phyloP scores from a whole-genome alignment of 2,329 filamentous ascomycete genomes.

The Juglanconis sp. region DNA sequence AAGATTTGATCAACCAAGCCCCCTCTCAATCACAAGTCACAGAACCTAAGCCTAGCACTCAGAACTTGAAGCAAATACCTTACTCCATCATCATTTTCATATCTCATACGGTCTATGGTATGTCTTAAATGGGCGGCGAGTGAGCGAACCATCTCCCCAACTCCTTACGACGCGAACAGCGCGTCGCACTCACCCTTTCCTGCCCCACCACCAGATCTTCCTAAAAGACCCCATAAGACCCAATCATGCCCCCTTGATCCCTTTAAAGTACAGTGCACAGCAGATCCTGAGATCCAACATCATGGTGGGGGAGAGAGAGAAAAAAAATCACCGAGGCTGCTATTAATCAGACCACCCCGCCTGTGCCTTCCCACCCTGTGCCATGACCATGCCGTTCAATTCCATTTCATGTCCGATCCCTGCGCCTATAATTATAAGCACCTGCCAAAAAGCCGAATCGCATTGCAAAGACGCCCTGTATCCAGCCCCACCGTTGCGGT shows the following conservation, averaged over 20 bases:
- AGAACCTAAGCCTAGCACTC: neutral
- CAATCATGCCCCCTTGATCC: neutral
- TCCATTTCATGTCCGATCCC: neutral
- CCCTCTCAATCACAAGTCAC: too few relatives aligned
- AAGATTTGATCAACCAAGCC: too few relatives aligned
- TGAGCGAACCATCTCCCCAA: neutral
- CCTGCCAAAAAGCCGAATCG: neutral
- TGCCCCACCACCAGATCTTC: neutral
- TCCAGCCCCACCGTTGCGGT: neutral
- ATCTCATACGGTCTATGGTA: constrained; percentile 5
- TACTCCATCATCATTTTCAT: neutral
- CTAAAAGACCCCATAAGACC: neutral
- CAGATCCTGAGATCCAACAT: neutral
- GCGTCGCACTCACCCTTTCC: neutral
- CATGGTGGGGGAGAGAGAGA: neutral
- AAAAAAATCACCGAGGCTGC: neutral
- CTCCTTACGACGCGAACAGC: neutral
- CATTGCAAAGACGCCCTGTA: neutral
- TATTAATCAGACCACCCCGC: neutral
- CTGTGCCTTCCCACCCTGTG: neutral
- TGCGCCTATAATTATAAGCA: neutral
- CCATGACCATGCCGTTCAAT: neutral
- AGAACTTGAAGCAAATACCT: neutral
- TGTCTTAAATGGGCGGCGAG: neutral
- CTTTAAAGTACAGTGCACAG: neutral